A percentile compares a stretch with the other conserved stretches of the same genome.
Conservation (phyloP, 345 rosid genomes). For the Adansonia digitata region DNA sequence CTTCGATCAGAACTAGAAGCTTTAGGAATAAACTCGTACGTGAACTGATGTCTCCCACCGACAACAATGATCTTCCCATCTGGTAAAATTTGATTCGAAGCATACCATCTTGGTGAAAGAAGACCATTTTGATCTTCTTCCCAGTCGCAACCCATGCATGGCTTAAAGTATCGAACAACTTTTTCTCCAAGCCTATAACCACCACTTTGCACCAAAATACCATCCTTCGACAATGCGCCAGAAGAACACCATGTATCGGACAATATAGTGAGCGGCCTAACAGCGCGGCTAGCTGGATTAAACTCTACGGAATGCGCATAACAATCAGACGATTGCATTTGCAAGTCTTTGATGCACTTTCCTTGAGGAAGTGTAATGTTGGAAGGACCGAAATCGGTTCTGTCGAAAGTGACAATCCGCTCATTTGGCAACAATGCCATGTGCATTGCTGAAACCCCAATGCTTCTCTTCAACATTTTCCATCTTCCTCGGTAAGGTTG, state of each 20-base stretch:
- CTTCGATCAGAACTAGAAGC: background rate
- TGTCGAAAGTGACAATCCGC: slow-evolving; percentile 16
- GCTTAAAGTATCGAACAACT: slow-evolving; percentile 23
- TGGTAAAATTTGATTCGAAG: slow-evolving; percentile 24
- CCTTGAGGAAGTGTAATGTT: slow-evolving; percentile 21
- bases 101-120: slow-evolving; percentile 20
- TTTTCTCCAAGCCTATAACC: slow-evolving; percentile 18
- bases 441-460: slow-evolving; percentile 32
- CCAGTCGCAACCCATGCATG: slow-evolving; percentile 25
- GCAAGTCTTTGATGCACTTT: slow-evolving; percentile 10
- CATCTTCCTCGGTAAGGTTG: slow-evolving; percentile 17
- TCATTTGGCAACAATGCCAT: slow-evolving; percentile 29
- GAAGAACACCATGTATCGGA: slow-evolving; percentile 37
- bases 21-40: slow-evolving; percentile 18
- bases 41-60: slow-evolving; percentile 10
- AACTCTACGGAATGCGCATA: slow-evolving; percentile 27
- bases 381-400: slow-evolving; percentile 22
- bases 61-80: slow-evolving; percentile 21
- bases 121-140: slow-evolving; percentile 9
- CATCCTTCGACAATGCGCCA: slow-evolving; percentile 19
- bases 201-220: slow-evolving; percentile 35
- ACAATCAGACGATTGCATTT: slow-evolving; percentile 10
- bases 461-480: slow-evolving; percentile 24
- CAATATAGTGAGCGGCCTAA: slow-evolving; percentile 22
- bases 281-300: background rate